Conservation (phyloP, 2,329 filamentous ascomycete genomes). For the Zarea fungicola region DNA sequence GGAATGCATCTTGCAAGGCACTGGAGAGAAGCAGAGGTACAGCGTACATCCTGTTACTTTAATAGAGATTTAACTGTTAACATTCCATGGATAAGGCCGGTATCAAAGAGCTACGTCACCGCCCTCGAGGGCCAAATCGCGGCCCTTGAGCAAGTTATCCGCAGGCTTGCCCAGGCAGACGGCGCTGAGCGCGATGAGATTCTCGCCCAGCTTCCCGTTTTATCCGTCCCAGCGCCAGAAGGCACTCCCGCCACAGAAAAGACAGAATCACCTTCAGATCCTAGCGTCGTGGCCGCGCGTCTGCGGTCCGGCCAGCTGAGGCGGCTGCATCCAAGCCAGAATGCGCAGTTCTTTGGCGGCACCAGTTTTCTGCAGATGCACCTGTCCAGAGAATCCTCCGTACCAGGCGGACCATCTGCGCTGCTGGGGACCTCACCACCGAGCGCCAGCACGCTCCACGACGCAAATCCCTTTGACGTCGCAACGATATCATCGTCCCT, state of each 20-base stretch:
- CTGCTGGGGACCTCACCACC: constrained; percentile 14
- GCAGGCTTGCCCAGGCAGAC: constrained; percentile 37
- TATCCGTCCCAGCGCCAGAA: constrained; percentile 17
- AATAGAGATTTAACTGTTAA: too few species aligned
- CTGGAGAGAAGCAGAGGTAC: constrained; percentile 39
- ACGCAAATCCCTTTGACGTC: constrained; percentile 7
- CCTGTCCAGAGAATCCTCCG: constrained; percentile 24
- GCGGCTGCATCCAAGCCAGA: constrained; percentile 34
- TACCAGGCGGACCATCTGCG: constrained; percentile 16
- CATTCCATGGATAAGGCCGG: constrained; percentile 32
- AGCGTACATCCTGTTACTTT: not conserved
- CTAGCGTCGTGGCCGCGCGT: constrained; percentile 27
- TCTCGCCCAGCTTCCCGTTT: constrained; percentile 32
- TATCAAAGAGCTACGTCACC: constrained; percentile 41
- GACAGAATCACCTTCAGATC: constrained; percentile 22
- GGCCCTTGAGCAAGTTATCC: constrained; percentile 40
- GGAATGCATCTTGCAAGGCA: constrained; percentile 35
- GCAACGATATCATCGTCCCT: constrained; percentile 6
- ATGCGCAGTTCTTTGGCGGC: constrained; percentile 43
- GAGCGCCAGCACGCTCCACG: constrained; percentile 13
- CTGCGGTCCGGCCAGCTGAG: constrained; percentile 31
- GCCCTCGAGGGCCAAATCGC: constrained; percentile 43
- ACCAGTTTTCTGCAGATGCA: constrained; percentile 42
- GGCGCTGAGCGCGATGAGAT: constrained; percentile 35
- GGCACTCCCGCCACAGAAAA: constrained; percentile 4